Evolutionary conservation across 345 rosid species (phyloP).

Genomic region (Leavenworthia alabamica): DNA sequence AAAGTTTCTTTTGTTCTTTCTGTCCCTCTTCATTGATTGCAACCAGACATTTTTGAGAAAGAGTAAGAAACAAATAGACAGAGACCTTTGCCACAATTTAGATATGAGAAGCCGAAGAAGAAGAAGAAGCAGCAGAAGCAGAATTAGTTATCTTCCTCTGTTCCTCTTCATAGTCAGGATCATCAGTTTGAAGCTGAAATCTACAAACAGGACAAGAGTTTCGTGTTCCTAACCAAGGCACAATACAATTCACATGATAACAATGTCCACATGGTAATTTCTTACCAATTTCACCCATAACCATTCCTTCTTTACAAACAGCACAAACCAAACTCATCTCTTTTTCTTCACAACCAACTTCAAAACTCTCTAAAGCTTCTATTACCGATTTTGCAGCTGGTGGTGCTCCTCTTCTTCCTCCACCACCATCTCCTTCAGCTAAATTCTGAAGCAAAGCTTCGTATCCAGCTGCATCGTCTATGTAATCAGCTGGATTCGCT

Average conservation of each 20-base stretch:
- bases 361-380: conserved; percentile 36
- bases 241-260: conserved; percentile 59
- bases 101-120: conserved; percentile 5
- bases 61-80: background rate
- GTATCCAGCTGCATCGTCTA: conserved; percentile 50
- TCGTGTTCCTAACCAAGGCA: conserved; percentile 65
- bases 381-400: conserved; percentile 50
- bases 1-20: background rate
- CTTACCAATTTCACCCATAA: conserved; percentile 46
- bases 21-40: background rate
- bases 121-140: too few species aligned
- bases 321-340: conserved; percentile 37
- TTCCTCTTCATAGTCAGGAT: conserved; percentile 56
- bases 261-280: conserved; percentile 62
- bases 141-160: conserved; percentile 40
- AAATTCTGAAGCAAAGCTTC: conserved; percentile 60
- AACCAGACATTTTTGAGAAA: background rate
- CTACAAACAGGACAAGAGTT: conserved; percentile 71
- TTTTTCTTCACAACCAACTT: conserved; percentile 35
- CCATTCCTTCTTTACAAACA: conserved; percentile 53
- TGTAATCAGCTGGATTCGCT: conserved; percentile 56
- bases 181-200: conserved; percentile 63
- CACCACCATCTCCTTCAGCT: conserved; percentile 54
- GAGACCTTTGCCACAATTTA: background rate
- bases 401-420: conserved; percentile 60